Base-by-base conservation (phyloP, 805 yeast species). In the Metschnikowia colocasiae region DNA sequence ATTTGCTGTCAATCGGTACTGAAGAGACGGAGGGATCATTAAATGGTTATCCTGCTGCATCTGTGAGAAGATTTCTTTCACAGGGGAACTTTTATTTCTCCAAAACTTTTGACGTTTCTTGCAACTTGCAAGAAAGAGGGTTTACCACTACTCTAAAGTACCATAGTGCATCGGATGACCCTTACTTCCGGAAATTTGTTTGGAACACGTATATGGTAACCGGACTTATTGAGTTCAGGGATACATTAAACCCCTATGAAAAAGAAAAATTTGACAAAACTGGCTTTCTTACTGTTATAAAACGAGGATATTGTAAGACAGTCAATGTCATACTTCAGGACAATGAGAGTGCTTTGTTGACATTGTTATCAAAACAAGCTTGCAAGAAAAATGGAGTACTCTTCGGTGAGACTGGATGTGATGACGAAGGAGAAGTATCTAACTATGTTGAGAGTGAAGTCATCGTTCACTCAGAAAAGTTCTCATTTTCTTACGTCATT, bases 361-460 rank as follows among this genome's bases (percentile, higher is more conserved):
- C 83, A 0, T 64, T 79, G 9, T 74, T 79, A 9, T 71, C 81
- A 2, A 78, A 76, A 53, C 83, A 79, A 51, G 68, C 75, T 26
- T 75, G 81, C 48, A 58, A 59, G 26, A 75, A 74, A 51, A 62
- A 62, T 31, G 82, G 82, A 0, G 71, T 75, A 0, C 59, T 79
- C 16, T 79, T 78, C 57, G 84, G 84, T 1, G 79, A 79, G 26
- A 75, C 76, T 67, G 80, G 84, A 29, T 69, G 78, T 55, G 84
- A 80, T 56, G 83, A 80, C 50, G 75, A 75, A 34, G 81, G 83
- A 1, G 68, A 71, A 19, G 79, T 70, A 12, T 68, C 81, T 3
- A 78, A 79, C 54, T 78, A 67, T 55, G 76, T 71, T 19, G 83
- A 80, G 54, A 67, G 79, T 3, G 83, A 80, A 58, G 58, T 78